Percentiles rank a stretch among this genome's conserved stretches.
Evolutionary conservation across 2,329 filamentous ascomycete genomes (phyloP).

Genomic region (Pestalotiopsis sp.): DNA sequence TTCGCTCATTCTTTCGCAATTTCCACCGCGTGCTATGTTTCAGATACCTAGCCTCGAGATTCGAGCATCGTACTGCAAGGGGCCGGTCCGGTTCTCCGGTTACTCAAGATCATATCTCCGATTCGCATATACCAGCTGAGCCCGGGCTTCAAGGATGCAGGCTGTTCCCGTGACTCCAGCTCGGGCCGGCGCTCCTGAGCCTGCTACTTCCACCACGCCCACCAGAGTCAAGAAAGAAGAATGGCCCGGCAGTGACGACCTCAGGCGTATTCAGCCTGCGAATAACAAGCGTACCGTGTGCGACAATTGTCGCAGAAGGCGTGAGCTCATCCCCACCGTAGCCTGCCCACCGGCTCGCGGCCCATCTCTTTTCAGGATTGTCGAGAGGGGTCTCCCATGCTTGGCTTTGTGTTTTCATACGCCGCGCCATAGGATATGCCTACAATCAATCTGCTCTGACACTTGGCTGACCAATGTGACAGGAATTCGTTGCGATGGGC

Average conservation of each 20-base stretch:
- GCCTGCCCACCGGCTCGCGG: too few species aligned
- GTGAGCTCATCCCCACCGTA: constrained; percentile 28
- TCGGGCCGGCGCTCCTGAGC: background rate
- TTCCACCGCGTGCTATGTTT: background rate
- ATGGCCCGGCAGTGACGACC: background rate
- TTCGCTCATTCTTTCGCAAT: background rate
- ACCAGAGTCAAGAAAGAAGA: constrained; percentile 10
- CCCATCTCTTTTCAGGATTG: too few species aligned
- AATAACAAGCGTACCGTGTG: constrained; percentile 40
- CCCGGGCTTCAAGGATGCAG: background rate
- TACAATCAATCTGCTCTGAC: background rate
- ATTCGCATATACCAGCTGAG: background rate
- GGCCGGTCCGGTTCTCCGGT: background rate
- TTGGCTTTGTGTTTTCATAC: too few species aligned
- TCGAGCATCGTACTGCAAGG: background rate
- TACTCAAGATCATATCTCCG: background rate
- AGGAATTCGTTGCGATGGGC: constrained; percentile 49
- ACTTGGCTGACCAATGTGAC: background rate
- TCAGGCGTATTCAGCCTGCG: constrained; percentile 9
- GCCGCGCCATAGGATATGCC: background rate
- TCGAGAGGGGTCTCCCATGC: too few species aligned
- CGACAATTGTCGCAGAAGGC: constrained; percentile 45
- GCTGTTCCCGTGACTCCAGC: background rate
- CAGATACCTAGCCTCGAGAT: background rate
- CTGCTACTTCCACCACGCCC: background rate